Base-by-base conservation (phyloP, 78 protist species). In the Goniomonas avonlea region DNA sequence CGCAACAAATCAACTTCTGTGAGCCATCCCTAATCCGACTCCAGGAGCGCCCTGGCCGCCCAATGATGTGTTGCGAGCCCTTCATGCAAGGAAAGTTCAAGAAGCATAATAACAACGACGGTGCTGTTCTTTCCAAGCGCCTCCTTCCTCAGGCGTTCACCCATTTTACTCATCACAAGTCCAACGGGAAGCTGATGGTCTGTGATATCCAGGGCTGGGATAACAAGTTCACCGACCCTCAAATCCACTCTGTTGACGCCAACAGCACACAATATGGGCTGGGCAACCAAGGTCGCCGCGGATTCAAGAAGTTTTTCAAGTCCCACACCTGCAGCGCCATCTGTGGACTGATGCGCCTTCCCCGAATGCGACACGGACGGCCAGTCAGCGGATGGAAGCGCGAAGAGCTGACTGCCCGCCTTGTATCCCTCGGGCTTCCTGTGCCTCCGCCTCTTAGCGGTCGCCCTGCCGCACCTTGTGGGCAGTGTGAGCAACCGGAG, bases 151-250 rank as follows among this genome's bases (percentile, higher is more conserved):
- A 91, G 27, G 93, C 93, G 2, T 92, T 92, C 77, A 77, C 88
- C n/a, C 96, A 92, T 71, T 92, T 88, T 43, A 82, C 91, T 23
- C 88, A 77, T 47, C 88, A 82, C 31, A 83, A 60, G 21, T 86
- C 90, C 32, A 78, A 76, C 20, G 79, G 77, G 27, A 47, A 58
- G 73, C 40, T 89, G 70, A 43, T 91, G 17, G 84, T 91, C 0
- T 79, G 77, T 59, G 95, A 91, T 83, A 87, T 91, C 37, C 95
- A 91, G 68, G 95, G 95, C n/a, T 91, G 84, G 18, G 93, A 53
- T 2, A 91, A 91, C 71, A 56, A 80, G 34, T 91, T 87, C 56
- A 91, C 95, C 25, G 93, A 91, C 29, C 92, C 92, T 5, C 95
- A 91, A 59, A 79, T 89, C 35, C 95, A 89, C 53, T 77, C 92